Evolutionary conservation across 2,329 filamentous ascomycete genomes (phyloP).

Genomic region (Ophiocordyceps sinensis): DNA sequence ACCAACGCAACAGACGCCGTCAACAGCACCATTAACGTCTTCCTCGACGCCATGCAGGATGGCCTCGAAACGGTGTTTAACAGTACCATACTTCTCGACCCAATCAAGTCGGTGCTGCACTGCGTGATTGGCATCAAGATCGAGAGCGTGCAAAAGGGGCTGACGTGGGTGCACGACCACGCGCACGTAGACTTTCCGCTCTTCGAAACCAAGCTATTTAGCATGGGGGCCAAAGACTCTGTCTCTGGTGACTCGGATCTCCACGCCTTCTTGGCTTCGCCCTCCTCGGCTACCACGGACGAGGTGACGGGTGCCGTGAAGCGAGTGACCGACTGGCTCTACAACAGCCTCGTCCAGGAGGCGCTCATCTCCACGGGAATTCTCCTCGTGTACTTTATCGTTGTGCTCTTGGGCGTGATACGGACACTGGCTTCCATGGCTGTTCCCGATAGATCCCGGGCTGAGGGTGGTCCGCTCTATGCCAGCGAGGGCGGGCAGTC

Average conservation of each 20-base stretch:
- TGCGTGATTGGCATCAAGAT: conserved; percentile 86
- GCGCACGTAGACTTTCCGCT: conserved; percentile 70
- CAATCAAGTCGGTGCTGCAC: conserved; percentile 65
- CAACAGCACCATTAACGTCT: conserved; percentile 72
- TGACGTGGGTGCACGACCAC: conserved; percentile 89
- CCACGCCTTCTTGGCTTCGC: conserved; percentile 62
- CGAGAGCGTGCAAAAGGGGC: conserved; percentile 65
- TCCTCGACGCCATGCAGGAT: conserved; percentile 62
- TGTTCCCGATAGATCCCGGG: conserved; percentile 35
- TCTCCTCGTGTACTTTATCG: conserved; percentile 61
- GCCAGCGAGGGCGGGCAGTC: conserved; percentile 15
- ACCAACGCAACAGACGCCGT: conserved; percentile 68
- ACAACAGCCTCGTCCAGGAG: conserved; percentile 56
- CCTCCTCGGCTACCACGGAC: conserved; percentile 59
- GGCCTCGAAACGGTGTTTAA: conserved; percentile 68
- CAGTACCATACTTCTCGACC: conserved; percentile 63
- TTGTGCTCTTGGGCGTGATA: conserved; percentile 59
- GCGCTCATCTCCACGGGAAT: conserved; percentile 65
- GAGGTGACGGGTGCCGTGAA: conserved; percentile 66
- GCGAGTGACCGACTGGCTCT: conserved; percentile 53
- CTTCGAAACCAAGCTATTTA: conserved; percentile 71
- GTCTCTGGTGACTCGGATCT: conserved; percentile 43
- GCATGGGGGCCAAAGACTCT: conserved; percentile 54
- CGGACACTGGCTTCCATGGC: conserved; percentile 50
- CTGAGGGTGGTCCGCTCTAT: conserved; percentile 38